Percentiles rank a stretch among this genome's conserved stretches.
These are phyloP conservation scores for Fomitopsis pinicola DNA, from an alignment of 1,284 basidiomycete species.

Conservation along the genomic window DNA sequence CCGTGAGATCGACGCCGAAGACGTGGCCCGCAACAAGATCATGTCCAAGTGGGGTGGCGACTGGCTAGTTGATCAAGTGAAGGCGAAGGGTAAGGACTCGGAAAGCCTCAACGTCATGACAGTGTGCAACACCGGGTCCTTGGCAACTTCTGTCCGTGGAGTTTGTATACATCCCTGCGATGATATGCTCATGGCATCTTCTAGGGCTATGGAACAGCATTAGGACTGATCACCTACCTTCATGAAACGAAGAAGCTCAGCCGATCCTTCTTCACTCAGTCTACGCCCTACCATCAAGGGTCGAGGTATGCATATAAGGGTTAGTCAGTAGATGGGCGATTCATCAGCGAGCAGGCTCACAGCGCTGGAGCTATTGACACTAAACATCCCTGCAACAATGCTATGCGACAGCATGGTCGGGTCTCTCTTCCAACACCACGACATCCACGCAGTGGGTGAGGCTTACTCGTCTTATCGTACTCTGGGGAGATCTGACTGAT, in stretches of 20 bases:
- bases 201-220: slow-evolving; percentile 89
- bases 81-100: slow-evolving; percentile 41
- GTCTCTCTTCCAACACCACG: slow-evolving; percentile 82
- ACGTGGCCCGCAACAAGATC: slow-evolving; percentile 75
- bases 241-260: slow-evolving; percentile 73
- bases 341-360: slow-evolving; percentile 56
- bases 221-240: slow-evolving; percentile 89
- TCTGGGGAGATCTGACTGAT: not conserved
- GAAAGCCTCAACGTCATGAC: slow-evolving; percentile 75
- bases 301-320: slow-evolving; percentile 46
- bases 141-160: slow-evolving; percentile 80
- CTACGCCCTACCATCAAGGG: slow-evolving; percentile 90
- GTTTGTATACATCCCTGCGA: not conserved
- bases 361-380: slow-evolving; percentile 79
- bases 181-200: not conserved
- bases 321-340: not conserved
- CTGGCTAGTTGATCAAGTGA: slow-evolving; percentile 68
- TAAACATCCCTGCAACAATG: slow-evolving; percentile 86
- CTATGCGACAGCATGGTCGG: slow-evolving; percentile 95
- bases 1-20: slow-evolving; percentile 71
- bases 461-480: slow-evolving; percentile 6
- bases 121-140: slow-evolving; percentile 93
- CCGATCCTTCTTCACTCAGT: slow-evolving; percentile 87
- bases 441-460: slow-evolving; percentile 84
- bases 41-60: slow-evolving; percentile 84